Conservation (phyloP, 2,329 filamentous ascomycete genomes). For the Colletotrichum chlorophyti region DNA sequence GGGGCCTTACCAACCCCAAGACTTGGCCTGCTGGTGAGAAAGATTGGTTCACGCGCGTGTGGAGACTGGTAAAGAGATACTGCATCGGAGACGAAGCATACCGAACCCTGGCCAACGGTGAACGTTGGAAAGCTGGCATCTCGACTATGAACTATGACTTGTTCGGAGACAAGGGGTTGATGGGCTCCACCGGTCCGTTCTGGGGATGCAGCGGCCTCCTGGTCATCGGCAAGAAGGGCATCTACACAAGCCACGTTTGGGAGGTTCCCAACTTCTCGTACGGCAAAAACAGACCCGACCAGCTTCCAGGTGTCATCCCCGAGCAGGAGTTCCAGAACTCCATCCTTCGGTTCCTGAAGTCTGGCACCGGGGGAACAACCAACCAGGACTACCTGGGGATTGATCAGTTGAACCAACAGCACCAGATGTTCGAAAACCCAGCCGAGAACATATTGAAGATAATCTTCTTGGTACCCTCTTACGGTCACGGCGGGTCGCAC, state of each 20-base stretch:
- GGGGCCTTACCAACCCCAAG: background rate
- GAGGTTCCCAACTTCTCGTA: constrained; percentile 13
- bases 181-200: constrained; percentile 14
- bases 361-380: background rate
- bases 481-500: background rate
- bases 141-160: constrained; percentile 10
- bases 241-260: constrained; percentile 23
- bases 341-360: background rate
- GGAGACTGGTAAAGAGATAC: constrained; percentile 39
- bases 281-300: background rate
- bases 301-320: background rate
- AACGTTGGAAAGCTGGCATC: background rate
- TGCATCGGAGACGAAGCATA: background rate
- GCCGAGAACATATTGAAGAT: background rate
- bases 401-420: background rate
- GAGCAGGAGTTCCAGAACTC: constrained; percentile 1
- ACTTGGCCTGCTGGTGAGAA: constrained; percentile 29
- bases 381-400: background rate
- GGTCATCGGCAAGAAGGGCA: constrained; percentile 10
- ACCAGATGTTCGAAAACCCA: background rate
- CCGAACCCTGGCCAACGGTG: background rate
- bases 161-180: background rate
- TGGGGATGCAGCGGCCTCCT: constrained; percentile 24
- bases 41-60: constrained; percentile 43
- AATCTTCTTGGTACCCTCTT: background rate